Evolutionary conservation across 768 basidiomycete genomes (phyloP).

Genomic region (Termitomyces sp.): DNA sequence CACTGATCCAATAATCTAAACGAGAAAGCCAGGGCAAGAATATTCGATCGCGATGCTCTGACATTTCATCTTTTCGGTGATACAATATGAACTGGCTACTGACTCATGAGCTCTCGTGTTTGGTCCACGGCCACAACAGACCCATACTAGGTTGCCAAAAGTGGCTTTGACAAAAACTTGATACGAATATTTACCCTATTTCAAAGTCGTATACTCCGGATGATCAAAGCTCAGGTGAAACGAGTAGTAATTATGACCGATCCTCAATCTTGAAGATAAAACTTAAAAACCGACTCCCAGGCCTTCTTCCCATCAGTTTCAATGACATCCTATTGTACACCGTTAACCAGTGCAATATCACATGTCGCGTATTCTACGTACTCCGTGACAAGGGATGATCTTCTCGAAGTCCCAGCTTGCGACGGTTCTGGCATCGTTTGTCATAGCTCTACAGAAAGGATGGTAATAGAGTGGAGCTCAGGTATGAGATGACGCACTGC

Average conservation of each 20-base stretch:
- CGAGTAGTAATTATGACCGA: not conserved
- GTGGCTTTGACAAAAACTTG: no score
- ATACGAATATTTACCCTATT: no score
- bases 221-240: not conserved
- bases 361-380: slow-evolving; percentile 12
- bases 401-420: slow-evolving; percentile 62
- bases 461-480: not conserved
- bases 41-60: no score
- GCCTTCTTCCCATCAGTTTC: slow-evolving; percentile 49
- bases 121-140: no score
- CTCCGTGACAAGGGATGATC: slow-evolving; percentile 60
- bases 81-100: no score
- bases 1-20: no score
- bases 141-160: no score
- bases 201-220: no score
- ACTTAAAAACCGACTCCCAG: slow-evolving; percentile 34
- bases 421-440: slow-evolving; percentile 51
- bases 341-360: not conserved
- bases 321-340: slow-evolving; percentile 37
- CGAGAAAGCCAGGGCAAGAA: no score
- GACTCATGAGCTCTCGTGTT: no score
- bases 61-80: no score
- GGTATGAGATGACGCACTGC: slow-evolving; percentile 17
- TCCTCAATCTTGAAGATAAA: slow-evolving; percentile 12
- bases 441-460: slow-evolving; percentile 36